Base-by-base conservation (phyloP, 805 yeast genomes). In the Suhomyces prunicola region DNA sequence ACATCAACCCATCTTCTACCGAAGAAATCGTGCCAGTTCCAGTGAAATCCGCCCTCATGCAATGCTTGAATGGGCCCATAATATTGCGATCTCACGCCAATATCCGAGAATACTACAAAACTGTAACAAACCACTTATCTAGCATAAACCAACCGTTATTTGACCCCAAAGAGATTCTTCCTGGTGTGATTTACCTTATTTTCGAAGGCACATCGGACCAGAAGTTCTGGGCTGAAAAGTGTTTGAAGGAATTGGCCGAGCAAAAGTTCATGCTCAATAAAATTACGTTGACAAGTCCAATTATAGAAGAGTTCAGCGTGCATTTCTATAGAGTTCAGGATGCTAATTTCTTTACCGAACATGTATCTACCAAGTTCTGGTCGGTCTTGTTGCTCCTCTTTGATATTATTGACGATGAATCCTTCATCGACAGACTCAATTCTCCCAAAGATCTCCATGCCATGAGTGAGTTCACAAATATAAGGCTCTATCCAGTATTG, bases 251-350 rank as follows among this genome's bases (percentile, higher is more conserved):
- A 39, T 46, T 50, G 12, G 23, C 51, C 42, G 12, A 13, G 24
- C 9, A 40, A 17, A 12, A 22, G 27, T 19, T 47, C 33, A 50
- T 22, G n/a, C 52, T 54, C 39, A 50, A 51, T 9, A 41, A 44
- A 24, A 39, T 40, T 4, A 49, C 57, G 8, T 31, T 56, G 9
- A 36, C 48, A 31, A 46, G 54, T 10, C 72, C 80, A 33, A 63
- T 83, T 1, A 57, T 79, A 6, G 87, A 84, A 59, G 92, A 87
- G 60, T 80, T 79, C 54, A 77, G 74, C 47, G 59, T 69, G 2
- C 84, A 85, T 60, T 69, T 81, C 19, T 73, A 78, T 51, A 68
- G 73, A 41, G 74, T 85, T 46, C 90, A 86, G 62, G 72, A 81
- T 57, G 82, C 84, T 0, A 64, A 69, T 0, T 72, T 66, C 53